Evolutionary conservation across 352 stramenopile genomes (phyloP), one percentile per base, ranked within the genome.

Genomic region (Globisporangium polare): DNA sequence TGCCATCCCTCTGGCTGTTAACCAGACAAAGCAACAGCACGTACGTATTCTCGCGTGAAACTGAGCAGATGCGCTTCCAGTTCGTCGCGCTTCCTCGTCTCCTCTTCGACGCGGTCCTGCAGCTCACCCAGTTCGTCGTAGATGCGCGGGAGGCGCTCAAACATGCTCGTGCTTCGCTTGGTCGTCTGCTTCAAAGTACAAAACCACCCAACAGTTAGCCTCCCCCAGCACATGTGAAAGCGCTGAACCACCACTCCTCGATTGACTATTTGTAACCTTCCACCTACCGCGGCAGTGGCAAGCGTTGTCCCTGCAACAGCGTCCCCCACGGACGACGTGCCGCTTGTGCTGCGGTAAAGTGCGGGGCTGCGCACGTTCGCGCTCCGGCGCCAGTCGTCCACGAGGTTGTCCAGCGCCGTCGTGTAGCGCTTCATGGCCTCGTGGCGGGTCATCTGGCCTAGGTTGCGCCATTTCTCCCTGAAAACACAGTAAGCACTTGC

Each of bases 391-490:
- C 83, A 94, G 65, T 90, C 80, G 60, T 94, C 83, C 60, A 94
- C 83, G 20, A 92, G 64, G 56, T 89, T 90, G 60, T 94, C 85
- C 20, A 94, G 73, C 35, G 71, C 75, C 18, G 73, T 83, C 10
- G 77, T 91, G 71, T 92, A 94, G 13, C 73, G 68, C 58, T 86
- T 84, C 85, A 91, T 94, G 60, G 85, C 85, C 57, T 90, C 78
- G 43, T 91, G 80, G 24, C 75, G 78, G 7, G 77, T 87, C 76
- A 88, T 86, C 13, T 54, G 53, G n/a, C 81, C 85, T 8, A 94
- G 67, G 22, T 75, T 75, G 22, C 74, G 66, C 85, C 85, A 94
- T 47, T 92, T 94, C 53, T 90, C 78, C 79, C 77, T 67, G 17
- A 7, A 13, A 24, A 33, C 8, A 3, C 41, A 22, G 27, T 13